Evolutionary conservation across 2,329 filamentous ascomycete species (phyloP).

Genomic region (Ophiostoma novo-ulmi): DNA sequence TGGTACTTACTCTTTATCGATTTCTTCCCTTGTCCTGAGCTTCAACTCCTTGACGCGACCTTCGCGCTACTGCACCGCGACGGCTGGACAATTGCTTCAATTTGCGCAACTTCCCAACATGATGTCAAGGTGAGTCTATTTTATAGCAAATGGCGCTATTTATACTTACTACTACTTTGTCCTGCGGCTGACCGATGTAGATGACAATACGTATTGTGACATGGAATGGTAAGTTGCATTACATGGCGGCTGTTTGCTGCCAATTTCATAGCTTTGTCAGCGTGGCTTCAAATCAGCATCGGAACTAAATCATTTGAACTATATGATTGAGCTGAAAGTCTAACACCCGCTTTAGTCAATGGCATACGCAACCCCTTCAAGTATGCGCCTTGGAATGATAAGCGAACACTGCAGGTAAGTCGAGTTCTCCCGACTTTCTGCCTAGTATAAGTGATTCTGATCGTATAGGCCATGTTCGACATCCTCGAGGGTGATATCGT

Average conservation of each 20-base stretch:
- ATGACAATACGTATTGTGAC: constrained; percentile 79
- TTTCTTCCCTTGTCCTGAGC: background rate
- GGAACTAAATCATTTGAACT: too few relatives aligned
- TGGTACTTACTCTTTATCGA: background rate
- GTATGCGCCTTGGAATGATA: constrained; percentile 77
- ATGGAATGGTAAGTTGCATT: constrained; percentile 62
- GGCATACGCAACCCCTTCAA: constrained; percentile 78
- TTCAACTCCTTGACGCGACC: background rate
- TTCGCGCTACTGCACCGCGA: background rate
- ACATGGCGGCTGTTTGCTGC: background rate
- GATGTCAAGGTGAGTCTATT: constrained; percentile 1
- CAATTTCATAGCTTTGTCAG: background rate
- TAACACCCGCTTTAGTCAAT: constrained; percentile 41
- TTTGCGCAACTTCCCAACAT: background rate
- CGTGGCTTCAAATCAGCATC: too few relatives aligned
- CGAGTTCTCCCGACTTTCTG: background rate
- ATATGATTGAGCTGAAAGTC: background rate
- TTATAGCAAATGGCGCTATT: background rate
- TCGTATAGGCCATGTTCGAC: constrained; percentile 80
- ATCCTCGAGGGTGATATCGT: constrained; percentile 88
- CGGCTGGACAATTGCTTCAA: background rate
- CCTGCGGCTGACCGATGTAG: constrained; percentile 11
- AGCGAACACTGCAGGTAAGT: constrained; percentile 61
- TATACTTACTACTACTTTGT: background rate
- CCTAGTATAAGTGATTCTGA: background rate